Evolutionary conservation across 1,284 basidiomycete genomes (phyloP).

Genomic region (Naganishia sp.): DNA sequence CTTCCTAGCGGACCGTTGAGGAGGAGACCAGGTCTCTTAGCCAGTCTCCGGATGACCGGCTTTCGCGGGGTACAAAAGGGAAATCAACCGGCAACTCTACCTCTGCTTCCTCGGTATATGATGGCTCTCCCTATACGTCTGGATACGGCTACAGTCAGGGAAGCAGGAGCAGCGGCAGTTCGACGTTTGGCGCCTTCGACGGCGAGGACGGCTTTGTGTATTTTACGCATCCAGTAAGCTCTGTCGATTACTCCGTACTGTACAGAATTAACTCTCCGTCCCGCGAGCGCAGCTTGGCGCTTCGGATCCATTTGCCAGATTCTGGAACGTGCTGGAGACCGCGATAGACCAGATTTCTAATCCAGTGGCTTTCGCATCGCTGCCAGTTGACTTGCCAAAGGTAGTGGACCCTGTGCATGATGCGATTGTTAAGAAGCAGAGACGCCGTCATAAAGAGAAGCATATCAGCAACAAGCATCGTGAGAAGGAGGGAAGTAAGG

Average conservation of each 20-base stretch:
- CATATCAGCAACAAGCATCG: constrained; percentile 16
- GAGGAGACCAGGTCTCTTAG: neutral
- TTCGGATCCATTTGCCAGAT: constrained; percentile 51
- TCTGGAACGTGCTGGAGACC: constrained; percentile 54
- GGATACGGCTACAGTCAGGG: constrained; percentile 7
- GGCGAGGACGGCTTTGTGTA: constrained; percentile 30
- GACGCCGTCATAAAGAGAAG: constrained; percentile 14
- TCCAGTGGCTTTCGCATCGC: constrained; percentile 50
- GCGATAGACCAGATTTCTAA: constrained; percentile 51
- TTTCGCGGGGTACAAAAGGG: neutral
- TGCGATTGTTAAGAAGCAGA: neutral
- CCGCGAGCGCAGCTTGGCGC: constrained; percentile 40
- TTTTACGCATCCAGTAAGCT: constrained; percentile 29
- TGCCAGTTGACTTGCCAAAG: constrained; percentile 38
- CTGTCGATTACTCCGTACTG: neutral
- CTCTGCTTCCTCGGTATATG: constrained; percentile 19
- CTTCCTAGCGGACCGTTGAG: no score
- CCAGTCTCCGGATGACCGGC: constrained; percentile 10
- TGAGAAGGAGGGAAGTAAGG: constrained; percentile 5
- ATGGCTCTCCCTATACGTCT: constrained; percentile 12
- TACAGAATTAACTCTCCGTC: neutral
- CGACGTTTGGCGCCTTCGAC: constrained; percentile 16
- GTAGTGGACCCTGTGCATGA: constrained; percentile 15
- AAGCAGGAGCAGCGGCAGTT: constrained; percentile 22
- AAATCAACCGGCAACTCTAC: constrained; percentile 1